Evolutionary conservation across 345 rosid genomes (phyloP).

Genomic region (Sisymbrium irio): DNA sequence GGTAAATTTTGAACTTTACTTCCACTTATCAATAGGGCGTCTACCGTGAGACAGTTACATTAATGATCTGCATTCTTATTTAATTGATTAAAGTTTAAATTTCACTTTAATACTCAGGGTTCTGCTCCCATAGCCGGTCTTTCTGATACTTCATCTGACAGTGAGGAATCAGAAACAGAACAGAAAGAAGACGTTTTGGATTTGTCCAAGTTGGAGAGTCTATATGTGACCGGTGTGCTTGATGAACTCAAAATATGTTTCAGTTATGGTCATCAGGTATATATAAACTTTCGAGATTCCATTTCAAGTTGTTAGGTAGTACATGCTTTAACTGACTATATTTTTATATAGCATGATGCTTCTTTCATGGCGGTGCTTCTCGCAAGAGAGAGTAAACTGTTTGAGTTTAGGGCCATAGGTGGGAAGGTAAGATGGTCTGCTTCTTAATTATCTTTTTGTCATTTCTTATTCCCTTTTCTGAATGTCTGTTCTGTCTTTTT

Average conservation of each 20-base stretch:
- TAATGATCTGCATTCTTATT: not conserved
- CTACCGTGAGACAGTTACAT: not conserved
- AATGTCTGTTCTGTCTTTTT: conserved; percentile 22
- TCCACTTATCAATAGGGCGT: conserved; percentile 7
- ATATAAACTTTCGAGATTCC: conserved; percentile 15
- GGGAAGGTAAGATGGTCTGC: conserved; percentile 66
- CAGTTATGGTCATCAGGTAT: conserved; percentile 67
- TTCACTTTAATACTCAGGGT: conserved; percentile 45
- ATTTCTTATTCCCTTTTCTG: conserved; percentile 22
- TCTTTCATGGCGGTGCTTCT: conserved; percentile 69
- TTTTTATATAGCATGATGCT: conserved; percentile 50
- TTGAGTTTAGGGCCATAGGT: conserved; percentile 90
- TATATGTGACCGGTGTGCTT: conserved; percentile 81
- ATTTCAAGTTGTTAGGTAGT: conserved; percentile 18
- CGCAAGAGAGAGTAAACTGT: conserved; percentile 65
- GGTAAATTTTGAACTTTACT: conserved; percentile 41
- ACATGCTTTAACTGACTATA: conserved; percentile 36
- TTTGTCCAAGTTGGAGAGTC: conserved; percentile 49
- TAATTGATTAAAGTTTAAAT: conserved; percentile 5
- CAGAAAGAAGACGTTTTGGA: conserved; percentile 42
- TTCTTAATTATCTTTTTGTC: conserved; percentile 7
- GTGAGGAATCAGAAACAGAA: conserved; percentile 69
- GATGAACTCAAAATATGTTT: conserved; percentile 85
- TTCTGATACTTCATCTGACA: conserved; percentile 85
- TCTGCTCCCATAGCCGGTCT: conserved; percentile 79